Conservation (phyloP, 2,329 filamentous ascomycete genomes). For the Herpotrichia juniperi region DNA sequence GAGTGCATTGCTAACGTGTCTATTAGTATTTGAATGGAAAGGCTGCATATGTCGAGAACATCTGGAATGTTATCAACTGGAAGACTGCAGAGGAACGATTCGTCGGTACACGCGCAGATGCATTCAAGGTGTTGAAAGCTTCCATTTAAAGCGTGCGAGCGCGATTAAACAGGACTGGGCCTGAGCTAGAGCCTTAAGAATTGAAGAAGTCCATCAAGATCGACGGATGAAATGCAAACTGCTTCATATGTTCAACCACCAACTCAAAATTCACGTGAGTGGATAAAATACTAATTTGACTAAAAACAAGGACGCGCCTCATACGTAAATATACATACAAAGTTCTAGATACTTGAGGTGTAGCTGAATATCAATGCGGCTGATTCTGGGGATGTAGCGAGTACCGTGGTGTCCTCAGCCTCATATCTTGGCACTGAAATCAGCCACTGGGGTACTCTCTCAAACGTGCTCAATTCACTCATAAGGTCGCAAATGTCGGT, state of each 20-base stretch:
- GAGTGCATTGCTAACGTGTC: neutral
- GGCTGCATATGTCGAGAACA: slow-evolving; percentile 74
- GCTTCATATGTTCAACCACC: neutral
- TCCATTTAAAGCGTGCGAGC: slow-evolving; percentile 37
- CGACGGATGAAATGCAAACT: too few relatives aligned
- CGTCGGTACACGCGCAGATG: slow-evolving; percentile 49
- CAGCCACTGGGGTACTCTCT: slow-evolving; percentile 36
- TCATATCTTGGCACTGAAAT: slow-evolving; percentile 11
- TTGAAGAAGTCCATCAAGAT: too few relatives aligned
- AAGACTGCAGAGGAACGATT: slow-evolving; percentile 70
- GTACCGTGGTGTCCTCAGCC: slow-evolving; percentile 28
- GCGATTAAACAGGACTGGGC: too few relatives aligned
- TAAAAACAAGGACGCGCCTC: too few relatives aligned
- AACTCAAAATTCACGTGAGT: neutral
- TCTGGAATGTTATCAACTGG: slow-evolving; percentile 83
- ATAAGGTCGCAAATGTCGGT: slow-evolving; percentile 25
- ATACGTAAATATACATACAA: too few relatives aligned
- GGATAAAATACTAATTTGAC: too few relatives aligned
- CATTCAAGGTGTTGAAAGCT: slow-evolving; percentile 46
- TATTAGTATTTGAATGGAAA: slow-evolving; percentile 75
- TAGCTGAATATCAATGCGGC: neutral
- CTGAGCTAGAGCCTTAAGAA: too few relatives aligned
- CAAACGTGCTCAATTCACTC: slow-evolving; percentile 46
- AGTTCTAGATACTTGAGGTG: too few relatives aligned
- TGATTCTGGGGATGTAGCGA: too few relatives aligned